A percentile compares a stretch with the other conserved stretches of the same genome.
Conservation (phyloP, 2,329 filamentous ascomycete genomes). For the Intubia oerlemansii region DNA sequence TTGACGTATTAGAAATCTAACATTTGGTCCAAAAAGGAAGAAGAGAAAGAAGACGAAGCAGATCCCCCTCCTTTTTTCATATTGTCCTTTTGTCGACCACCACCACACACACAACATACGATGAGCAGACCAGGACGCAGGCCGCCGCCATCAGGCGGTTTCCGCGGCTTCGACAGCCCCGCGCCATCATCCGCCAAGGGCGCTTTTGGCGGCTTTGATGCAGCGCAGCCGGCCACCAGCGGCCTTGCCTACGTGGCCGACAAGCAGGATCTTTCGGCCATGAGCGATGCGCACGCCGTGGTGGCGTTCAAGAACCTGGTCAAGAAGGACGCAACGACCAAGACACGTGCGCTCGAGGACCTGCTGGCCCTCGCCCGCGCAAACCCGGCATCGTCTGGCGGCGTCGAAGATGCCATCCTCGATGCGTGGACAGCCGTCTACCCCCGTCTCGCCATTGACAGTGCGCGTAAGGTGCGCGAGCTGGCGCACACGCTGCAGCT, state of each 20-base stretch:
- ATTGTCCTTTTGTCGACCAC: too few species aligned
- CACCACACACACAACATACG: too few species aligned
- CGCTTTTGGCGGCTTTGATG: conserved; percentile 22
- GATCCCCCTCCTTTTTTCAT: too few species aligned
- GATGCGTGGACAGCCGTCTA: conserved; percentile 79
- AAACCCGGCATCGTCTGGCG: conserved; percentile 27
- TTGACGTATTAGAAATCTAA: too few species aligned
- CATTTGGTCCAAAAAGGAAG: too few species aligned
- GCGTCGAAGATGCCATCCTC: conserved; percentile 60
- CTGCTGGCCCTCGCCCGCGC: conserved; percentile 41
- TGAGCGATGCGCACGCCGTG: conserved; percentile 60
- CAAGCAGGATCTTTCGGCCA: conserved; percentile 61
- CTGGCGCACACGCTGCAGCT: conserved; percentile 57
- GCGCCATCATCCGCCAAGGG: too few species aligned
- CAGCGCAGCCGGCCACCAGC: conserved; percentile 17
- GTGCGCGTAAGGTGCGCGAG: conserved; percentile 69
- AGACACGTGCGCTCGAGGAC: conserved; percentile 77
- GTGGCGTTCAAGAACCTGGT: conserved; percentile 83
- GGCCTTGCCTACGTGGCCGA: conserved; percentile 72
- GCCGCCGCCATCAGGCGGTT: too few species aligned
- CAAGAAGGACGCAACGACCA: conserved; percentile 87
- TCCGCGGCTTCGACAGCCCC: too few species aligned
- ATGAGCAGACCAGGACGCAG: too few species aligned
- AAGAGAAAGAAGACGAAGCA: too few species aligned
- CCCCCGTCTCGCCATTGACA: conserved; percentile 76